These are phyloP conservation scores for Diaporthe longicolla DNA, from an alignment of 2,329 filamentous ascomycete genomes.

Conservation along the genomic window DNA sequence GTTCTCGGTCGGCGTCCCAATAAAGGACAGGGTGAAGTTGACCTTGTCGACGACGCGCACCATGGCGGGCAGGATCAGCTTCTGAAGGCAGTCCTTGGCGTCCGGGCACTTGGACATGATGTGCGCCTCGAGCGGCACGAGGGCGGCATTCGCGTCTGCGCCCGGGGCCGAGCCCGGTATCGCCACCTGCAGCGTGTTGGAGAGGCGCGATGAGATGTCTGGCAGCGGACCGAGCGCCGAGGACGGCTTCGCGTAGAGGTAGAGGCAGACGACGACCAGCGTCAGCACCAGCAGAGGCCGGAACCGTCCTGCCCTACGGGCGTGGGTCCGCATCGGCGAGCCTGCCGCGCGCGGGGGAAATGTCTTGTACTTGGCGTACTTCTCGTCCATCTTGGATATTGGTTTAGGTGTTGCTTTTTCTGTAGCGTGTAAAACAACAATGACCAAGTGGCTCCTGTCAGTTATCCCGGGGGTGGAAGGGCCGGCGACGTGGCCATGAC, in stretches of 20 bases:
- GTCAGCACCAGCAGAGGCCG: constrained; percentile 37
- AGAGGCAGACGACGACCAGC: constrained; percentile 40
- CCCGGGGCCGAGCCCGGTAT: constrained; percentile 5
- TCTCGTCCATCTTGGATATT: constrained; percentile 38
- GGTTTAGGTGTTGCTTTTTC: neutral
- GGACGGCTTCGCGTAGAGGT: constrained; percentile 36
- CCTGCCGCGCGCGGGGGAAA: constrained; percentile 25
- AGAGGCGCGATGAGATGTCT: constrained; percentile 40
- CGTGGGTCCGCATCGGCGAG: constrained; percentile 34
- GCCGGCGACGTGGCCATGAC: constrained; percentile 21
- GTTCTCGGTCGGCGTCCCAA: constrained; percentile 83
- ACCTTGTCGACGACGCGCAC: constrained; percentile 85
- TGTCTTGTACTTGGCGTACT: constrained; percentile 32
- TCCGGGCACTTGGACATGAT: constrained; percentile 99
- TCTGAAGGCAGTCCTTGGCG: constrained; percentile 84
- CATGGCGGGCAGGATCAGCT: constrained; percentile 90
- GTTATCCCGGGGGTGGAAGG: neutral
- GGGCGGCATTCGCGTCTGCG: constrained; percentile 41
- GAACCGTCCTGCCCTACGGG: constrained; percentile 34
- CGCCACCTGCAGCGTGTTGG: constrained; percentile 18
- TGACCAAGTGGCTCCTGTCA: neutral
- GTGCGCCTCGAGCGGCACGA: constrained; percentile 89
- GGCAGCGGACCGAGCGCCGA: constrained; percentile 39
- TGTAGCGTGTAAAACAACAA: neutral
- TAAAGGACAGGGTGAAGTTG: constrained; percentile 91